Evolutionary conservation across 108 stramenopile genomes (phyloP), one percentile per base, ranked within the genome.

Genomic region (Nitzschia palea): DNA sequence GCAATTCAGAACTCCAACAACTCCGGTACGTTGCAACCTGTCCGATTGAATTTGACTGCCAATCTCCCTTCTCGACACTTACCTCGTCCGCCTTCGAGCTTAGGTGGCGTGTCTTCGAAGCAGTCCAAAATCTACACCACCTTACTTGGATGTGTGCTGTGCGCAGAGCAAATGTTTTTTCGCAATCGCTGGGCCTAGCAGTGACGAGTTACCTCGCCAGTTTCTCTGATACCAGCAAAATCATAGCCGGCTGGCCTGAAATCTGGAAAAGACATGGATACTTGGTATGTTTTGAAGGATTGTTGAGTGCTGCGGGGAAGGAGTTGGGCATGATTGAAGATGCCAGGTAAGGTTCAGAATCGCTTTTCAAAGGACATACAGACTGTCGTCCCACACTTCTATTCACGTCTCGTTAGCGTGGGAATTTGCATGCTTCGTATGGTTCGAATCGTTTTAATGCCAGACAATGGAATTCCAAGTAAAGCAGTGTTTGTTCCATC

Each of bases 271-370:
- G 71, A 35, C 89, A 95, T 70, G 95, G 95, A 31, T 95, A 83
- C 69, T 70, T 95, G 43, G 76, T 90, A 44, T 83, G 86, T 44
- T 95, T 90, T 63, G 95, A 95, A 70, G 95, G 95, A 10, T 74
- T 95, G 8, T 63, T 95, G 34, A 81, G 79, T 70, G 86, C 95
- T 36, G 91, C 89, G 9, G 95, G 95, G 15, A 93, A 95, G 62
- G 95, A 95, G 62, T 59, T 89, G 29, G 89, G 90, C 17, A 95
- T 89, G 93, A 90, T 90, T 62, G 88, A 93, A 70, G 95, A 95
- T 81, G 95, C 95, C 3, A 73, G 65, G 65, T 65, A 25, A 4
- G 57, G 30, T 72, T 72, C 32, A 51, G 25, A 51, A 51, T 10
- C 50, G 8, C 6, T 5, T 51, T 23, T 10, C 22, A n/a, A 51